Conservation (phyloP, 805 yeast genomes). For the Candida multigemmis region DNA sequence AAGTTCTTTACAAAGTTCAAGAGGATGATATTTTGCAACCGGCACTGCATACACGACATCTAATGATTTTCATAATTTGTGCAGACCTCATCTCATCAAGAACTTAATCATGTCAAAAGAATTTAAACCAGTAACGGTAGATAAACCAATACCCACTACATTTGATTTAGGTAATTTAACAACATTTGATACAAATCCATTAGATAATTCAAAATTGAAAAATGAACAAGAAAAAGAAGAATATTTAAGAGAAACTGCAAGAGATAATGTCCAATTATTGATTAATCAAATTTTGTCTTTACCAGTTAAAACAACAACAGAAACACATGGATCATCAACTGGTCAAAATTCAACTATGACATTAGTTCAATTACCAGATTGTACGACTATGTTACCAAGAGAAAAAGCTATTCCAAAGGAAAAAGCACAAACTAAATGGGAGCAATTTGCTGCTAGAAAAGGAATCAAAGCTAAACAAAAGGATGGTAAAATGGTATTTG, state of each 20-base stretch:
- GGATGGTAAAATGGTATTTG: slow-evolving; percentile 81
- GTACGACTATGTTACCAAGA: slow-evolving; percentile 76
- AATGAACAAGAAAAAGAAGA: slow-evolving; percentile 52
- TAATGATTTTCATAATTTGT: neutral
- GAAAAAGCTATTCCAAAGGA: slow-evolving; percentile 93
- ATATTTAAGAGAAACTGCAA: slow-evolving; percentile 54
- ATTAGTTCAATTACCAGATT: slow-evolving; percentile 76
- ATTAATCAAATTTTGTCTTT: slow-evolving; percentile 84
- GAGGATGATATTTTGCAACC: slow-evolving; percentile 2
- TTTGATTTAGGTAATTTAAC: slow-evolving; percentile 89
- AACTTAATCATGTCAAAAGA: slow-evolving; percentile 9
- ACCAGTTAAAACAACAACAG: slow-evolving; percentile 84
- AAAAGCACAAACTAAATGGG: slow-evolving; percentile 94
- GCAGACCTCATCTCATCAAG: slow-evolving; percentile 7
- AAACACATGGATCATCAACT: slow-evolving; percentile 47
- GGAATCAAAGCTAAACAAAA: slow-evolving; percentile 89
- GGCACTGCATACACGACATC: neutral
- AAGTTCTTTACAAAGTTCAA: slow-evolving; percentile 26
- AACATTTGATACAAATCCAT: slow-evolving; percentile 81
- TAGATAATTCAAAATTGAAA: slow-evolving; percentile 53
- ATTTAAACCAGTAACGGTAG: slow-evolving; percentile 74
- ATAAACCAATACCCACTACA: slow-evolving; percentile 80
- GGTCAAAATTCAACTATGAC: slow-evolving; percentile 73
- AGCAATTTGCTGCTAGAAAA: slow-evolving; percentile 88
- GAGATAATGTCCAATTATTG: slow-evolving; percentile 89